Evolutionary conservation across 345 rosid species (phyloP).

Genomic region (Erucastrum elatum): DNA sequence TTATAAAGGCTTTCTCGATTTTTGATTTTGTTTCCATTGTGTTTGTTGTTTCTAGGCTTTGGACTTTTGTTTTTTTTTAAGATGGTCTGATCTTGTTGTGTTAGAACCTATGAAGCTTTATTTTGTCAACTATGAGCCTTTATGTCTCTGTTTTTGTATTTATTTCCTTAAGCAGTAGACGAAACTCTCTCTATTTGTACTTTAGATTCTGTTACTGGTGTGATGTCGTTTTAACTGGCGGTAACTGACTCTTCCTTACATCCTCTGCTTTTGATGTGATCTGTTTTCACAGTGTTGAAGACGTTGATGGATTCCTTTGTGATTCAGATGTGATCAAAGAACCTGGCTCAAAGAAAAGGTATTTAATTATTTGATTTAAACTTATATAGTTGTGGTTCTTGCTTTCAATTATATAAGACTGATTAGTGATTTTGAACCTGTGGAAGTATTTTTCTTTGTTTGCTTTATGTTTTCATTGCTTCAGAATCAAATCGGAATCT

Average conservation of each 20-base stretch:
- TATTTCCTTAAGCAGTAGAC: neutral
- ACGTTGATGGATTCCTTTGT: constrained; percentile 66
- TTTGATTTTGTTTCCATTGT: neutral
- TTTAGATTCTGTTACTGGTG: neutral
- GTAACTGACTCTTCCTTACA: neutral
- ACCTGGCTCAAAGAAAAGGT: constrained; percentile 80
- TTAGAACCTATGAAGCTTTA: neutral
- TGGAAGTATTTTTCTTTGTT: neutral
- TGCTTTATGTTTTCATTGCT: neutral
- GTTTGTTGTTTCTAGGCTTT: neutral
- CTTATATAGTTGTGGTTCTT: neutral
- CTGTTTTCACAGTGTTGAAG: constrained; percentile 57
- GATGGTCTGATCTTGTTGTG: neutral
- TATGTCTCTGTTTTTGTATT: neutral
- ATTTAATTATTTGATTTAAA: constrained; percentile 2
- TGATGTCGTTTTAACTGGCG: neutral
- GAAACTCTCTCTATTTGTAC: constrained; percentile 2
- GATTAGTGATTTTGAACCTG: neutral
- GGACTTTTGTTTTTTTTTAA: neutral
- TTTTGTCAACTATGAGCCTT: neutral
- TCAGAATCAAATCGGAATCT: constrained; percentile 57
- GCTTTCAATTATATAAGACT: neutral
- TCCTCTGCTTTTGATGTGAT: constrained; percentile 18
- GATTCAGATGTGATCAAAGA: constrained; percentile 74
- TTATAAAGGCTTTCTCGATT: neutral